Base-by-base conservation (phyloP, 371 early-diverging fungal species). In the Apophysomyces ossiformis region DNA sequence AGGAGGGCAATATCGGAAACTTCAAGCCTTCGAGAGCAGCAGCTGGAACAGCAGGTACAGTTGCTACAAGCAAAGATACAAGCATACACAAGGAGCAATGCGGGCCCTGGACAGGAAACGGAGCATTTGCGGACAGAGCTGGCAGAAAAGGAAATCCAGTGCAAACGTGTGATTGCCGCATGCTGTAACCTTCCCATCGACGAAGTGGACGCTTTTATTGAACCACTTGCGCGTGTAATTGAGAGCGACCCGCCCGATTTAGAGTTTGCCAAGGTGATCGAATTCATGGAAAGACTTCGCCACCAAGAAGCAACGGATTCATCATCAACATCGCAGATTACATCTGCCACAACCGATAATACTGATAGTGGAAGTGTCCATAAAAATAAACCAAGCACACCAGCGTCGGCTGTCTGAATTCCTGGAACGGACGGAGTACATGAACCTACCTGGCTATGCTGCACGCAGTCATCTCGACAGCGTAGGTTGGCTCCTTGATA, bases 201-300 rank as follows among this genome's bases (percentile, higher is more conserved):
- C 12, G 77, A 87, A 57, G 88, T 93, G 0, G 91, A 89, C 57
- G 80, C 74, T 37, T 69, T 90, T 61, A 73, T 93, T 15, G 85
- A 78, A 9, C 86, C 89, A 0, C 67, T 93, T 57, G 78, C 89
- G 6, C 64, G 75, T 57, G 92, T 91, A 1, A 88, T 92, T 18
- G 92, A 93, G 69, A 88, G 85, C 54, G 92, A 93, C 64, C 84
- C 85, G 1, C 81, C 83, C 4, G 85, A 84, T 47, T 50, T 88
- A 60, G 87, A 88, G 60, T 61, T 85, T 58, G 66, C 81, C 0
- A 68, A 81, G 13, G 84, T 85, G 1, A 81, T 84, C 58, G 87
- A 81, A 0, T 82, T 85, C 57, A 86, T 86, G 87, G 82, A 79
- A 63, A 79, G 72, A 21, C 73, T 81, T 18, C 69, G 76, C 61